phyloP scores from a whole-genome alignment of 441 rosid genomes.

The Corymbia calophylla region DNA sequence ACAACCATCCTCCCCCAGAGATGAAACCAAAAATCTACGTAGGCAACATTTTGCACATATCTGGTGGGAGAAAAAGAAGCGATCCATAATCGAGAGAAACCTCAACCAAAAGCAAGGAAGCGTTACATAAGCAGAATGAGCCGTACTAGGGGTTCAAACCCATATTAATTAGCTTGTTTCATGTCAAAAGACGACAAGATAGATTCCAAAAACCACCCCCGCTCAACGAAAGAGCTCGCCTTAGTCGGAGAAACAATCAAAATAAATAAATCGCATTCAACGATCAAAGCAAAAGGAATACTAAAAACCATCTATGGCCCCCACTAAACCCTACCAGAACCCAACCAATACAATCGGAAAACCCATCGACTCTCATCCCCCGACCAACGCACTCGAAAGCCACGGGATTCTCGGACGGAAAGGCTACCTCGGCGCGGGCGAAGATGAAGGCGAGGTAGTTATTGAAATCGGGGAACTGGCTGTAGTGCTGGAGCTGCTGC shows the following conservation, averaged over 20 bases:
- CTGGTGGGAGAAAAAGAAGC: not conserved
- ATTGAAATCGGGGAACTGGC: slow-evolving; percentile 94
- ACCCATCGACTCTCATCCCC: not conserved
- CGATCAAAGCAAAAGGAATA: not conserved
- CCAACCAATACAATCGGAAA: not conserved
- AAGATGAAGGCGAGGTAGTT: slow-evolving; percentile 92
- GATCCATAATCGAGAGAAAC: not conserved
- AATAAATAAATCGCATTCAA: not conserved
- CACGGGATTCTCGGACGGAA: not conserved
- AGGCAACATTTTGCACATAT: not conserved
- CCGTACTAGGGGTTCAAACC: not conserved
- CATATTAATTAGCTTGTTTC: not conserved
- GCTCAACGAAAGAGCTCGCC: not conserved
- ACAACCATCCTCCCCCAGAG: not conserved
- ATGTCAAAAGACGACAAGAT: not conserved
- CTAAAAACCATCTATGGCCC: not conserved
- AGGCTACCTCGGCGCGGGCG: slow-evolving; percentile 70
- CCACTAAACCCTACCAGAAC: not conserved
- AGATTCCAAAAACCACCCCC: not conserved
- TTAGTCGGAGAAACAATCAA: not conserved
- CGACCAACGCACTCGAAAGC: not conserved
- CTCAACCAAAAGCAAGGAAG: not conserved
- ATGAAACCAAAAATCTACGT: not conserved
- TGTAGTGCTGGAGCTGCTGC: slow-evolving; percentile 89
- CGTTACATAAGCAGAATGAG: not conserved